Conservation (phyloP, 805 yeast species). For the Starmerella powellii region DNA sequence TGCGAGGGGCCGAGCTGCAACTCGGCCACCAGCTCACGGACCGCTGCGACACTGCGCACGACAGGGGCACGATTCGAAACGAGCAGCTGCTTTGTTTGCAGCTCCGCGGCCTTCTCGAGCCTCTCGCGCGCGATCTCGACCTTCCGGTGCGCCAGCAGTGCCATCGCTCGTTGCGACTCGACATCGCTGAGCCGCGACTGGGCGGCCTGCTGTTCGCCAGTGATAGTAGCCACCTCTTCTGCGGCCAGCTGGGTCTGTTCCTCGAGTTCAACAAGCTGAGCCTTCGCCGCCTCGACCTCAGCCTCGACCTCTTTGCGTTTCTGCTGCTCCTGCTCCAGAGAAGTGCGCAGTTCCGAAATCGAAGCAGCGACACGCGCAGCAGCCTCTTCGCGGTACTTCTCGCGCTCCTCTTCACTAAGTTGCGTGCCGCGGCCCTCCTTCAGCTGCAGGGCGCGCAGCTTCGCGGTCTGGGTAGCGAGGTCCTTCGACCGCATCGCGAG, state of each 20-base stretch:
- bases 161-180: slow-evolving; percentile 53
- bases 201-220: slow-evolving; percentile 14
- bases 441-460: slow-evolving; percentile 36
- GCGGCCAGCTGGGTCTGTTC: slow-evolving; percentile 12
- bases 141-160: slow-evolving; percentile 73
- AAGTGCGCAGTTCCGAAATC: background rate
- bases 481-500: slow-evolving; percentile 2
- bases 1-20: slow-evolving; percentile 40
- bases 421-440: slow-evolving; percentile 60
- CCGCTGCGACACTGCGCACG: slow-evolving; percentile 51
- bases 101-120: slow-evolving; percentile 41
- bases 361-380: slow-evolving; percentile 26
- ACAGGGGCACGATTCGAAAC: slow-evolving; percentile 26
- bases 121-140: slow-evolving; percentile 45
- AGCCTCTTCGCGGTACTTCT: slow-evolving; percentile 38
- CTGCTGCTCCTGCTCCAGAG: background rate
- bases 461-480: slow-evolving; percentile 21
- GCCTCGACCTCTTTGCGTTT: slow-evolving; percentile 22
- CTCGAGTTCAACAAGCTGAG: slow-evolving; percentile 8
- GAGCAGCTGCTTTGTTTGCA: slow-evolving; percentile 47
- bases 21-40: slow-evolving; percentile 47
- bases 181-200: slow-evolving; percentile 26
- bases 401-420: slow-evolving; percentile 50
- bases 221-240: slow-evolving; percentile 4
- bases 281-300: slow-evolving; percentile 24